These are phyloP conservation scores for Asclepias syriaca DNA, from an alignment of 257 asterid genomes.

Conservation along the genomic window DNA sequence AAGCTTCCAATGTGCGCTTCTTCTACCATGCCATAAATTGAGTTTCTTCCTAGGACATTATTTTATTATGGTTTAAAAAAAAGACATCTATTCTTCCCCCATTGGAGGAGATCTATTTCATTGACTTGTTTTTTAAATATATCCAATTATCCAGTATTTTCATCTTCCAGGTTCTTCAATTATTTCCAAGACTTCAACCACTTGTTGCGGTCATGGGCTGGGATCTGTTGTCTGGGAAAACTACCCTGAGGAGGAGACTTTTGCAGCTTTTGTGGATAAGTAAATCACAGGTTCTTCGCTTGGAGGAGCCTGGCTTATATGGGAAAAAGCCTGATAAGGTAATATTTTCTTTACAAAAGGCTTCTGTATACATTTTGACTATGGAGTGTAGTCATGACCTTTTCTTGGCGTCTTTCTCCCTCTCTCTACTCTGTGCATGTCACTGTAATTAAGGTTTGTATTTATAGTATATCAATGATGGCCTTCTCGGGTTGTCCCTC, in stretches of 20 bases:
- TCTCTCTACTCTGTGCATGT: slow-evolving; percentile 9
- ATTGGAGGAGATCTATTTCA: background rate
- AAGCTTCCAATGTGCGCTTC: slow-evolving; percentile 69
- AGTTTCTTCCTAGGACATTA: background rate
- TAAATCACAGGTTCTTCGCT: slow-evolving; percentile 81
- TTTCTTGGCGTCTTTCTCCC: slow-evolving; percentile 3
- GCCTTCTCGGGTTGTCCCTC: background rate
- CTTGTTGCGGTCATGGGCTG: slow-evolving; percentile 94
- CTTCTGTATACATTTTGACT: background rate
- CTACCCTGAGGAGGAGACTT: slow-evolving; percentile 65
- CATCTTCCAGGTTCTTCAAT: slow-evolving; percentile 56
- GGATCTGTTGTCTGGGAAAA: slow-evolving; percentile 92
- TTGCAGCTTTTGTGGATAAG: slow-evolving; percentile 92
- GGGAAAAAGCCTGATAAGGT: slow-evolving; percentile 71
- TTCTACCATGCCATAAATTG: background rate
- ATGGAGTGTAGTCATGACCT: background rate
- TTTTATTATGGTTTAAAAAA: background rate
- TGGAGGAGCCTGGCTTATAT: slow-evolving; percentile 69
- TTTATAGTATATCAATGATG: background rate
- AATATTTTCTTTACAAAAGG: slow-evolving; percentile 14
- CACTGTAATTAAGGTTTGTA: background rate
- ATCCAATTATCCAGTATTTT: slow-evolving; percentile 7
- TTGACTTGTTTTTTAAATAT: background rate
- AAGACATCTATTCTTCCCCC: background rate
- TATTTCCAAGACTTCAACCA: slow-evolving; percentile 94